Percentiles rank a stretch among this genome's conserved stretches.
Conservation (phyloP, 805 yeast species). For the Metschnikowia koreensis region DNA sequence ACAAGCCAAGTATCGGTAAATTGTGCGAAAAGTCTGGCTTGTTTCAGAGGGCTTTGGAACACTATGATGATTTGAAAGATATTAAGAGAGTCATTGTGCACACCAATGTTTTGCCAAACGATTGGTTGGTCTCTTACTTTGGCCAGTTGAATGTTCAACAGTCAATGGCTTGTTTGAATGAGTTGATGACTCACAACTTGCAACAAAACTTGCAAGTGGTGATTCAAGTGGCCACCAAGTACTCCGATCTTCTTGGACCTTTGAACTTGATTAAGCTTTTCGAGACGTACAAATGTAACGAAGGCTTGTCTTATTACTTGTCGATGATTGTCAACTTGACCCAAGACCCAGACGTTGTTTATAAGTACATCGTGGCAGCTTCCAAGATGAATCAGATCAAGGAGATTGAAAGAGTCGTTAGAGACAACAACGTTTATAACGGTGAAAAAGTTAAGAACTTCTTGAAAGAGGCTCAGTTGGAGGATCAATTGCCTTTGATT, state of each 20-base stretch:
- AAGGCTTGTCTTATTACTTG: constrained; percentile 92
- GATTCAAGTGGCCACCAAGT: constrained; percentile 95
- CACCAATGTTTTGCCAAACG: constrained; percentile 79
- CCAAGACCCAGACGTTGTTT: constrained; percentile 91
- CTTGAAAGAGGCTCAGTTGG: constrained; percentile 88
- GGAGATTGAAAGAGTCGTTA: constrained; percentile 93
- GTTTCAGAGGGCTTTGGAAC: constrained; percentile 93
- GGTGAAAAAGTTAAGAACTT: constrained; percentile 98
- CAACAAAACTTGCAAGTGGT: constrained; percentile 89
- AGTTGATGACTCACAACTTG: constrained; percentile 72
- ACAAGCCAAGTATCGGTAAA: constrained; percentile 86
- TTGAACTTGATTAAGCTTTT: constrained; percentile 80
- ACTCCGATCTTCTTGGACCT: constrained; percentile 90
- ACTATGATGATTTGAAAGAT: constrained; percentile 90
- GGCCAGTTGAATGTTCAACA: constrained; percentile 95
- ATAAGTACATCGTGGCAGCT: constrained; percentile 94
- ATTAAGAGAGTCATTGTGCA: constrained; percentile 93
- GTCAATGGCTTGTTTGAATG: constrained; percentile 80
- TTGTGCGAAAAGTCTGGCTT: constrained; percentile 96
- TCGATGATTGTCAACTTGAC: constrained; percentile 91
- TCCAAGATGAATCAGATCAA: constrained; percentile 84
- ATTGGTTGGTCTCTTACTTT: constrained; percentile 90
- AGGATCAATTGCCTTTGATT: constrained; percentile 94
- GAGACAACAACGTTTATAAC: constrained; percentile 90
- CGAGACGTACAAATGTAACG: constrained; percentile 88